Evolutionary conservation across 169 alveolate genomes (phyloP).

Genomic region (Cryptosporidium ryanae): DNA sequence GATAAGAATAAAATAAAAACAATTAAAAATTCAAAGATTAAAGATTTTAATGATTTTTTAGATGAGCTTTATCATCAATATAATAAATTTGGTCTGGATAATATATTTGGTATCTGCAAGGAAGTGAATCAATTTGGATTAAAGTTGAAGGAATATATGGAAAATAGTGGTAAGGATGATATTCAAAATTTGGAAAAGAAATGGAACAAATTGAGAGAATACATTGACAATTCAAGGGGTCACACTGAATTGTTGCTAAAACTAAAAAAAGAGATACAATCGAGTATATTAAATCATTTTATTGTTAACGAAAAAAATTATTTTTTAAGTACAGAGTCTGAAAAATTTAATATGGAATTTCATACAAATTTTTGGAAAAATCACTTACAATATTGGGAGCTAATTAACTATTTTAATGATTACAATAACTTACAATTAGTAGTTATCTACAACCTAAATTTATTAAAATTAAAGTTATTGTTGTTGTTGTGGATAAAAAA

Average conservation of each 20-base stretch:
- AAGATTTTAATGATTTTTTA: slow-evolving; percentile 10
- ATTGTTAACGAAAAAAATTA: not conserved
- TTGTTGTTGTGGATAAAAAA: not conserved
- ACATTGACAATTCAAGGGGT: not conserved
- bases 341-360: slow-evolving; percentile 18
- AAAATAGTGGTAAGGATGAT: not conserved
- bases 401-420: slow-evolving; percentile 13
- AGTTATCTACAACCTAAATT: slow-evolving; percentile 16
- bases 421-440: slow-evolving; percentile 28
- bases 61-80: not conserved
- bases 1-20: not conserved
- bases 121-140: slow-evolving; percentile 34
- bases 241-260: not conserved
- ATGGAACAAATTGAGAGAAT: slow-evolving; percentile 14
- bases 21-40: not conserved
- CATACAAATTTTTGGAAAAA: slow-evolving; percentile 14
- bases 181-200: slow-evolving; percentile 1
- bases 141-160: not conserved
- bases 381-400: not conserved
- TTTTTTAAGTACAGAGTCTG: not conserved
- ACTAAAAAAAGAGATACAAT: not conserved
- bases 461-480: slow-evolving; percentile 13
- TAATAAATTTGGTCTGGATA: slow-evolving; percentile 31
- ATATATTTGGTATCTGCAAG: not conserved
- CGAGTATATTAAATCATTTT: slow-evolving; percentile 1